Evolutionary conservation across 139 green algal species (phyloP).

Genomic region (Chlorella sp.): DNA sequence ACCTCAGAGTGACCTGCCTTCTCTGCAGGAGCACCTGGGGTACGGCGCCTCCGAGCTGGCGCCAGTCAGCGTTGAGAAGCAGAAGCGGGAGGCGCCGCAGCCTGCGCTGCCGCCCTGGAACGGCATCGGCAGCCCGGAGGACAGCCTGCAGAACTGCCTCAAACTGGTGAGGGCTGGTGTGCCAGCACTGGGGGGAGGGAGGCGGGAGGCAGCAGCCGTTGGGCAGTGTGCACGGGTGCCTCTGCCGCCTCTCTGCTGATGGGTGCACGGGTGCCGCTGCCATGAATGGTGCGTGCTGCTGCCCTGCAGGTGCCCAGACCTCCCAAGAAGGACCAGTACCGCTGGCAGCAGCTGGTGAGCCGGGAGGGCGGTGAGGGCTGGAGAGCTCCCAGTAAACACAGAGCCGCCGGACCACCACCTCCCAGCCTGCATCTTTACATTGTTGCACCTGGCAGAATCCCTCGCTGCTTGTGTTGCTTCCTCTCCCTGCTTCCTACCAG

Average conservation of each 20-base stretch:
- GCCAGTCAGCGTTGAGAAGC: slow-evolving; percentile 73
- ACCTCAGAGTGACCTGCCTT: too few relatives aligned
- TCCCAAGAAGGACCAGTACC: slow-evolving; percentile 38
- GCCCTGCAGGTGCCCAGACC: slow-evolving; percentile 7
- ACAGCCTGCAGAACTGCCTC: slow-evolving; percentile 89
- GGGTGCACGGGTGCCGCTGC: too few relatives aligned
- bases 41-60: slow-evolving; percentile 64
- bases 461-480: too few relatives aligned
- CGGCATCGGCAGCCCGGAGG: slow-evolving; percentile 84
- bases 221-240: too few relatives aligned
- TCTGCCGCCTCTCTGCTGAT: too few relatives aligned
- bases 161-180: slow-evolving; percentile 52
- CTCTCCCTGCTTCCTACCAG: background rate
- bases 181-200: too few relatives aligned
- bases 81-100: slow-evolving; percentile 43
- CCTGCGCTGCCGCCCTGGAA: slow-evolving; percentile 82
- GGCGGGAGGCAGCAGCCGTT: too few relatives aligned
- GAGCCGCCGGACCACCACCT: too few relatives aligned
- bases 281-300: too few relatives aligned
- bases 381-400: background rate
- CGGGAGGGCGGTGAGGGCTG: background rate
- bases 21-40: slow-evolving; percentile 69
- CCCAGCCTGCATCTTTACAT: background rate
- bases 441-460: too few relatives aligned
- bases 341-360: slow-evolving; percentile 30